Evolutionary conservation across 805 yeast species (phyloP).

Genomic region (Zygosaccharomyces lentus): DNA sequence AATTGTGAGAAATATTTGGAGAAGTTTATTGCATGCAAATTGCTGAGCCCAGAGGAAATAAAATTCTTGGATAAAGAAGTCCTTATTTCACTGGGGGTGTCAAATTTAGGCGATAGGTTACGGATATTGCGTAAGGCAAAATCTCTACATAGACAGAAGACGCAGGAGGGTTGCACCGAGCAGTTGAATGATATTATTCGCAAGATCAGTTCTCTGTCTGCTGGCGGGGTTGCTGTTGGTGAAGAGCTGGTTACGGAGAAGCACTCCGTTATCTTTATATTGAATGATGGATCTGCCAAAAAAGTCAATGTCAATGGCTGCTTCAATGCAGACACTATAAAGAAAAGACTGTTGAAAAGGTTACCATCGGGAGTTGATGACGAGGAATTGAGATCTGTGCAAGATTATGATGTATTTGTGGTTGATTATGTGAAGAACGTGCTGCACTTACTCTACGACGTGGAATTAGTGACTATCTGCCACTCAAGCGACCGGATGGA

Average conservation of each 20-base stretch:
- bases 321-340: conserved; percentile 74
- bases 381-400: conserved; percentile 29
- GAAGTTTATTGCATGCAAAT: conserved; percentile 18
- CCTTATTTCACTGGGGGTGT: conserved; percentile 66
- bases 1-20: conserved; percentile 24
- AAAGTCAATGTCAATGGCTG: conserved; percentile 72
- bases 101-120: conserved; percentile 80
- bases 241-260: conserved; percentile 38
- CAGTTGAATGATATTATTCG: conserved; percentile 23
- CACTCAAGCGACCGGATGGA: conserved; percentile 69
- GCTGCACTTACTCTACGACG: conserved; percentile 57
- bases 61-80: conserved; percentile 51
- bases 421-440: conserved; percentile 41
- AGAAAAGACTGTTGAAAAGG: conserved; percentile 59
- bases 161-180: conserved; percentile 11
- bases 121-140: conserved; percentile 58
- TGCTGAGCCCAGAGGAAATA: conserved; percentile 26
- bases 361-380: conserved; percentile 33
- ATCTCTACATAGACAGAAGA: conserved; percentile 29
- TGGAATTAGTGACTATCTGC: conserved; percentile 77
- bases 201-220: conserved; percentile 23
- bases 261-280: conserved; percentile 57
- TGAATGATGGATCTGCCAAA: conserved; percentile 68
- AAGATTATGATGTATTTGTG: conserved; percentile 57
- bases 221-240: conserved; percentile 14